Percentiles rank a stretch among this genome's conserved stretches.
Evolutionary conservation across 495 filamentous ascomycete species (phyloP).

Genomic region (Aspergillus homomorphus): DNA sequence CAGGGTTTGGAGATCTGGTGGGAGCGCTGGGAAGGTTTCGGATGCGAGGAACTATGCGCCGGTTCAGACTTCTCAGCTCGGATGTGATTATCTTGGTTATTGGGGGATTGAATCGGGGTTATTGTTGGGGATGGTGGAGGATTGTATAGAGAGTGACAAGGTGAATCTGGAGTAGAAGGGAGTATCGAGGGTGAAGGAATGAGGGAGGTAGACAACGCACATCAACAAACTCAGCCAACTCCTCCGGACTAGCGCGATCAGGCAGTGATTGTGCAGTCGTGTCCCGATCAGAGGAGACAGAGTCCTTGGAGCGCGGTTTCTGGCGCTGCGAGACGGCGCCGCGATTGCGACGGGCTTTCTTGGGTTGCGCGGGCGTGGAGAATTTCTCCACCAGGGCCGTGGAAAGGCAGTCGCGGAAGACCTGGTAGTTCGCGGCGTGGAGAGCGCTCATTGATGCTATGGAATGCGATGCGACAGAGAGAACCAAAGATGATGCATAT

Average conservation of each 20-base stretch:
- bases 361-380: conserved; percentile 32
- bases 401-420: conserved; percentile 67
- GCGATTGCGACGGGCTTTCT: conserved; percentile 9
- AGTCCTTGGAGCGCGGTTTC: neutral
- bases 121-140: neutral
- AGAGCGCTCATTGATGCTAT: conserved; percentile 9
- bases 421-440: conserved; percentile 55
- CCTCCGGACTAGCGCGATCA: conserved; percentile 52
- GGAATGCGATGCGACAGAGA: conserved; percentile 3
- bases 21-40: conserved; percentile 65
- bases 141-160: neutral
- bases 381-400: conserved; percentile 55
- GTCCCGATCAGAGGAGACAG: neutral
- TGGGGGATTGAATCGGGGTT: no score
- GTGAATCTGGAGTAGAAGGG: neutral
- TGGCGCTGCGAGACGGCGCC: conserved; percentile 1
- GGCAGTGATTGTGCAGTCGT: neutral
- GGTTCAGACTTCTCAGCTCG: no score
- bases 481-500: no score
- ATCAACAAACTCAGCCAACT: conserved; percentile 71
- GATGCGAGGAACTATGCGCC: conserved; percentile 70
- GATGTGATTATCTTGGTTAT: no score
- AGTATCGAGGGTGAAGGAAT: neutral
- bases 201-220: conserved; percentile 29
- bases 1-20: conserved; percentile 55